Conservation (phyloP, 2,329 filamentous ascomycete species). For the Fusarium verrucosum region DNA sequence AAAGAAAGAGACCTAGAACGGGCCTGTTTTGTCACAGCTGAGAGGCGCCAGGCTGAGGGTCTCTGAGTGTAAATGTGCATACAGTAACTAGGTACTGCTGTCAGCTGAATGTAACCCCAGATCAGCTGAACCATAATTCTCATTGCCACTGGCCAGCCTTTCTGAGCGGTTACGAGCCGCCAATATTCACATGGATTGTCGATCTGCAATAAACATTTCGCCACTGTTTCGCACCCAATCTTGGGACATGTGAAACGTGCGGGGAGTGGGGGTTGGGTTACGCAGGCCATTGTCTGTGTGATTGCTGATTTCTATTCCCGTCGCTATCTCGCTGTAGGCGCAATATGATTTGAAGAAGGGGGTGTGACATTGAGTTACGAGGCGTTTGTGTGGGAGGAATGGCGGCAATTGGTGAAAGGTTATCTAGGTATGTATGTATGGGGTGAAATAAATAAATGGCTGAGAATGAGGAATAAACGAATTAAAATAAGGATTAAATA, state of each 20-base stretch:
- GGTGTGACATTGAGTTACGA: constrained; percentile 33
- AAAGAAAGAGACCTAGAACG: constrained; percentile 21
- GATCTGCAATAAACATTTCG: constrained; percentile 9
- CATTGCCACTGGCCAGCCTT: constrained; percentile 5
- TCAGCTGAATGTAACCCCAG: constrained; percentile 31
- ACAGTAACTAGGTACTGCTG: no score
- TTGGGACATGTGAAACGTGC: constrained; percentile 33
- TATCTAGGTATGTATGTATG: constrained; percentile 4
- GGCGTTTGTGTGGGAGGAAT: constrained; percentile 18
- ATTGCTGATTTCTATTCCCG: constrained; percentile 28
- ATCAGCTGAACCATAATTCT: constrained; percentile 21
- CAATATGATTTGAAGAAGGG: constrained; percentile 33
- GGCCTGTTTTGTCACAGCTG: constrained; percentile 15
- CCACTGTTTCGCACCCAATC: constrained; percentile 9
- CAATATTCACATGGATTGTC: neutral
- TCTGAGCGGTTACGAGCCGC: constrained; percentile 33
- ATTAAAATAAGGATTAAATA: constrained; percentile 1
- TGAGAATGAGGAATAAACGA: neutral
- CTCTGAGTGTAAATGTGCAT: neutral
- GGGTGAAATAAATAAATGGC: constrained; percentile 4
- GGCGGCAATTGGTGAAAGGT: constrained; percentile 8
- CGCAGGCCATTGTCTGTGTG: constrained; percentile 14
- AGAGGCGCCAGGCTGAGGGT: constrained; percentile 17
- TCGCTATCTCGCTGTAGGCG: constrained; percentile 27
- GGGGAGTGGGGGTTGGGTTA: constrained; percentile 25